These are phyloP conservation scores for Rhizophora apiculata DNA, from an alignment of 345 rosid genomes.

Conservation along the genomic window DNA sequence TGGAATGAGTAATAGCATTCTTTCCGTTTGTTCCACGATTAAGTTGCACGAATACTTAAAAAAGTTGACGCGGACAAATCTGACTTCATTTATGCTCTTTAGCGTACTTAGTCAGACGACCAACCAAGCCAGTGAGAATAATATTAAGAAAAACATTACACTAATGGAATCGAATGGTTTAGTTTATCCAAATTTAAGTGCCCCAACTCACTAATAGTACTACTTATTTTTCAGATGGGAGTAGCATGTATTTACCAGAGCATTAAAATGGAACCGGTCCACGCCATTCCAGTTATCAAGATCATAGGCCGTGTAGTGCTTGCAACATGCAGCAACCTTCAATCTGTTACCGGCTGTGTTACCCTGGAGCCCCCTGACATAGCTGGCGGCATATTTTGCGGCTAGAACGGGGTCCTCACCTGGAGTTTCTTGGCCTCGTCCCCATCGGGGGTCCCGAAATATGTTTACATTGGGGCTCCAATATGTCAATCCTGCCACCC, in stretches of 20 bases:
- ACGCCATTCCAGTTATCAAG: constrained; percentile 93
- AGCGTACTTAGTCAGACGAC: too few species aligned
- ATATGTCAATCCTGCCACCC: constrained; percentile 28
- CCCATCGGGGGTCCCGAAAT: constrained; percentile 34
- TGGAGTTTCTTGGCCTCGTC: constrained; percentile 35
- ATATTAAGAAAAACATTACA: not conserved
- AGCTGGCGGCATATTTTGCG: constrained; percentile 30
- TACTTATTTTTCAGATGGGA: not conserved
- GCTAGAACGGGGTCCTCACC: constrained; percentile 33
- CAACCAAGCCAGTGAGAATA: too few species aligned
- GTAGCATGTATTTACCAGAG: constrained; percentile 48
- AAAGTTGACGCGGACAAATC: too few species aligned
- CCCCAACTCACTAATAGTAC: too few species aligned
- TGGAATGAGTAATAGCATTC: too few species aligned
- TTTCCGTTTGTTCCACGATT: too few species aligned
- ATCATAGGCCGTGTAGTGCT: constrained; percentile 95
- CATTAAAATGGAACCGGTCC: constrained; percentile 85
- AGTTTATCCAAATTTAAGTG: too few species aligned
- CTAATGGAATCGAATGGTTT: not conserved
- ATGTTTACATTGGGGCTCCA: constrained; percentile 37
- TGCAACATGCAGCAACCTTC: constrained; percentile 96
- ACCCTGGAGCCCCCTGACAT: constrained; percentile 37
- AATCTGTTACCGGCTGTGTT: constrained; percentile 44
- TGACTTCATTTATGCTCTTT: too few species aligned
- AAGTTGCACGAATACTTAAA: too few species aligned